A percentile compares a stretch with the other conserved stretches of the same genome.
These are phyloP conservation scores for Styphnolobium japonicum DNA, from an alignment of 306 rosid genomes.

Conservation along the genomic window DNA sequence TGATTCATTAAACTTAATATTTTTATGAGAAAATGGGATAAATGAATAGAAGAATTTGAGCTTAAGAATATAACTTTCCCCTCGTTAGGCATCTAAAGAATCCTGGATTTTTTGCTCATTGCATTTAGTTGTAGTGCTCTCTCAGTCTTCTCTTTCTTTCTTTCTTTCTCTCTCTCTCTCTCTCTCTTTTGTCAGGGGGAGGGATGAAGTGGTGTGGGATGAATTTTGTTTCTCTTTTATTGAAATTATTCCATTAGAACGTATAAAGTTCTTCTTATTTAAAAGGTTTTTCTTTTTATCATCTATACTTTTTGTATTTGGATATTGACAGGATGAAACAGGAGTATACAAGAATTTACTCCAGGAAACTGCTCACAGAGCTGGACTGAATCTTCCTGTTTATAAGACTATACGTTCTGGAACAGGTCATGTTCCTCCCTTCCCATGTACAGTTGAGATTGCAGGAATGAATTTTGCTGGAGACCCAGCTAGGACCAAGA, in stretches of 20 bases:
- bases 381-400: slow-evolving; percentile 78
- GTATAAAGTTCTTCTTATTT: background rate
- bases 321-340: slow-evolving; percentile 59
- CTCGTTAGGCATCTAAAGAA: background rate
- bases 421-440: slow-evolving; percentile 61
- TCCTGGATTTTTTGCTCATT: background rate
- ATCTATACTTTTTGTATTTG: background rate
- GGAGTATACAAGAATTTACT: slow-evolving; percentile 90
- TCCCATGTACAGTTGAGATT: slow-evolving; percentile 75
- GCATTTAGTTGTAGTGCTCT: background rate
- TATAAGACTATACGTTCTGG: slow-evolving; percentile 69
- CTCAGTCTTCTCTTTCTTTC: background rate
- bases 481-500: slow-evolving; percentile 69
- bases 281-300: background rate
- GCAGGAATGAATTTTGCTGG: slow-evolving; percentile 75
- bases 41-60: background rate
- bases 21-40: slow-evolving; percentile 10
- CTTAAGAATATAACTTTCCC: background rate
- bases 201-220: background rate
- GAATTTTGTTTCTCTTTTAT: background rate
- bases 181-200: background rate
- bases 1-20: background rate
- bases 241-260: background rate
- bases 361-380: slow-evolving; percentile 89
- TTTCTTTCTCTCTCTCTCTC: no score